phyloP scores from a whole-genome alignment of 306 rosid genomes.

The Lotus japonicus region DNA sequence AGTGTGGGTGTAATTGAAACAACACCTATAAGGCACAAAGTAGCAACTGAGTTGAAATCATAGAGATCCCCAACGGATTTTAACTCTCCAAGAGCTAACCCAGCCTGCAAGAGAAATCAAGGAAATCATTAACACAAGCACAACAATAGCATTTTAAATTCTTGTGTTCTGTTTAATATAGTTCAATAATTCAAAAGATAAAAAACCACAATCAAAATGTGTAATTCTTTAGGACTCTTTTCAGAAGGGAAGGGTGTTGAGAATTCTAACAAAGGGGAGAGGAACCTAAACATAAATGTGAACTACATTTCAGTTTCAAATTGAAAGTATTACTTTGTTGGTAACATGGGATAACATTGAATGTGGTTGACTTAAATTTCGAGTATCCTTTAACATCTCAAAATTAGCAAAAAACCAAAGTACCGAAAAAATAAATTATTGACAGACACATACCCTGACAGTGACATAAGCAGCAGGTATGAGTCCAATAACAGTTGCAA shows the following conservation, averaged over 20 bases:
- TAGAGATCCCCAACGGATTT: constrained; percentile 79
- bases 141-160: neutral
- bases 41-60: constrained; percentile 90
- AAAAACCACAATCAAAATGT: neutral
- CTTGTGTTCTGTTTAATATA: neutral
- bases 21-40: constrained; percentile 73
- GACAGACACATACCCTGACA: constrained; percentile 59
- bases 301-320: neutral
- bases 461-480: constrained; percentile 94
- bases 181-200: neutral
- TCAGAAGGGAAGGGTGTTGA: no score
- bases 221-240: neutral
- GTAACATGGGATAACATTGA: neutral
- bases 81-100: constrained; percentile 88
- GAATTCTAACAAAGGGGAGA: no score
- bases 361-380: neutral
- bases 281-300: neutral
- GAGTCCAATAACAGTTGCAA: constrained; percentile 76
- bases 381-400: neutral
- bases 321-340: neutral
- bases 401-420: constrained; percentile 1
- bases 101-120: constrained; percentile 54
- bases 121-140: neutral
- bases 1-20: constrained; percentile 80
- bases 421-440: neutral